phyloP scores from a whole-genome alignment of 495 filamentous ascomycete genomes.

The Hyaloscypha finlandica region DNA sequence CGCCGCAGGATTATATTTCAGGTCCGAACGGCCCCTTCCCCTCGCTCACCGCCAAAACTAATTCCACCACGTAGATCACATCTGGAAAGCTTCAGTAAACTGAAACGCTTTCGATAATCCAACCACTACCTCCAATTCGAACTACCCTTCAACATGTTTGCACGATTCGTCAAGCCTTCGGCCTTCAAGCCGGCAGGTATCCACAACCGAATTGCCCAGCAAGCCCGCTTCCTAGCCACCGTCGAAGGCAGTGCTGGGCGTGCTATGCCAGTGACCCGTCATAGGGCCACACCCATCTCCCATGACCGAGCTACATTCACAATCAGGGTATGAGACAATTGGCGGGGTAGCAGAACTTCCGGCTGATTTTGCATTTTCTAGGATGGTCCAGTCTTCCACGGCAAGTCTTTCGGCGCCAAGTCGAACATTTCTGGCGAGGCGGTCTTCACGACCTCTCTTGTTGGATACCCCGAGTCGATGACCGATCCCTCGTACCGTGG shows the following conservation, averaged over 20 bases:
- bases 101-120: slow-evolving; percentile 49
- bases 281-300: slow-evolving; percentile 57
- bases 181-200: slow-evolving; percentile 47
- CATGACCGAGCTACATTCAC: slow-evolving; percentile 89
- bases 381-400: slow-evolving; percentile 91
- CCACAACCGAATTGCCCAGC: slow-evolving; percentile 38
- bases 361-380: slow-evolving; percentile 33
- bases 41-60: slow-evolving; percentile 44
- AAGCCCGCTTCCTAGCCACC: slow-evolving; percentile 67
- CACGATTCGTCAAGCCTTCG: slow-evolving; percentile 62
- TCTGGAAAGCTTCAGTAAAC: slow-evolving; percentile 93
- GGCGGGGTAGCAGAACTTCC: slow-evolving; percentile 5
- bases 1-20: slow-evolving; percentile 87
- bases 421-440: slow-evolving; percentile 92
- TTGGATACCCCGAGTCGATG: slow-evolving; percentile 97
- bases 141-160: slow-evolving; percentile 61
- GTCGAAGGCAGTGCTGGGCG: slow-evolving; percentile 69
- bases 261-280: slow-evolving; percentile 45
- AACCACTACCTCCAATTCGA: slow-evolving; percentile 33
- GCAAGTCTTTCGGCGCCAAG: slow-evolving; percentile 90
- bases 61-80: slow-evolving; percentile 67
- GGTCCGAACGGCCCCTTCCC: slow-evolving; percentile 51
- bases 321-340: slow-evolving; percentile 64
- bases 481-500: slow-evolving; percentile 99
- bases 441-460: slow-evolving; percentile 90